A percentile compares a stretch with the other conserved stretches of the same genome.
Conservation (phyloP, 169 alveolate genomes). For the Cyclospora cayetanensis region DNA sequence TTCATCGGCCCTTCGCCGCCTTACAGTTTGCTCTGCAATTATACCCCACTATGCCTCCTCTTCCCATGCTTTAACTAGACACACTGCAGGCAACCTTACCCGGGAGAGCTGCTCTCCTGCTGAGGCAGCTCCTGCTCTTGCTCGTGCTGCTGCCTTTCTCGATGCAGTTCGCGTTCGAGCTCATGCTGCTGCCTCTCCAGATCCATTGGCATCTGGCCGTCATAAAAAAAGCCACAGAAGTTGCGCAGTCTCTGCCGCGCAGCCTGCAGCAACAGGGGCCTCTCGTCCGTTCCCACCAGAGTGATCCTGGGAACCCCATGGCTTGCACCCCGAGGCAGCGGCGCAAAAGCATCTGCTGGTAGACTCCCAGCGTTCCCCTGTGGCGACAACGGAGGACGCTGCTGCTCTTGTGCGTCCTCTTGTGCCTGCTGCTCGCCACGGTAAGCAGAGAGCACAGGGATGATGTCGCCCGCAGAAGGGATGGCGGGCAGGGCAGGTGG, state of each 20-base stretch:
- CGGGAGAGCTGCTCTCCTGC: not conserved
- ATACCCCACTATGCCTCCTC: not conserved
- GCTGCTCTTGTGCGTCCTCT: not conserved
- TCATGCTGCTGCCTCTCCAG: slow-evolving; percentile 36
- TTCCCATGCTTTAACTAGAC: too few relatives aligned
- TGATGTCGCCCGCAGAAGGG: slow-evolving; percentile 40
- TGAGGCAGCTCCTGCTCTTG: not conserved
- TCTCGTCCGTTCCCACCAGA: slow-evolving; percentile 65
- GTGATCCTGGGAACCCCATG: slow-evolving; percentile 32
- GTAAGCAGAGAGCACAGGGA: not conserved
- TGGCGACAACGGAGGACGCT: not conserved
- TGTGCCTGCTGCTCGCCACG: slow-evolving; percentile 6
- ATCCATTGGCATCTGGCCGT: slow-evolving; percentile 38
- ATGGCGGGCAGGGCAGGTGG: not conserved
- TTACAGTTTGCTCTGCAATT: too few relatives aligned
- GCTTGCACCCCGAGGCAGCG: too few relatives aligned
- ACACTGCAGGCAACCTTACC: not conserved
- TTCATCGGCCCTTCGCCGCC: too few relatives aligned
- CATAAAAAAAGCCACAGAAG: slow-evolving; percentile 14
- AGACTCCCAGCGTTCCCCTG: not conserved
- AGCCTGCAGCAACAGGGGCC: slow-evolving; percentile 69
- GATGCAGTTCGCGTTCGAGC: slow-evolving; percentile 31
- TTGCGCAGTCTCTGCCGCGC: slow-evolving; percentile 37
- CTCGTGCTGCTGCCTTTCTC: slow-evolving; percentile 33
- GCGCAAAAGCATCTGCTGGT: not conserved